phyloP scores from a whole-genome alignment of 495 filamentous ascomycete species.

The Polyplosphaeria fusca region DNA sequence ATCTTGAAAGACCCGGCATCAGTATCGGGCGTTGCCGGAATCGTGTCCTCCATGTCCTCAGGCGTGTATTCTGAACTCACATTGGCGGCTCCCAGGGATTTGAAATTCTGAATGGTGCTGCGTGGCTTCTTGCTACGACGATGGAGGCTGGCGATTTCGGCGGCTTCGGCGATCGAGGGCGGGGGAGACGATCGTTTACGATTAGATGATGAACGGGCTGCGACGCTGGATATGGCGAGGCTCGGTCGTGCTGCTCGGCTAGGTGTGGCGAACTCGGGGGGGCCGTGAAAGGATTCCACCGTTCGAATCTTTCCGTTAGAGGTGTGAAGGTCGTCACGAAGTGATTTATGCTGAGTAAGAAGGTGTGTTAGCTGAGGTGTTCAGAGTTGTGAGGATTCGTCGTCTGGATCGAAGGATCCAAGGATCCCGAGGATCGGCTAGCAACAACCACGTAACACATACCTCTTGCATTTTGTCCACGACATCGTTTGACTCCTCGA shows the following conservation, averaged over 20 bases:
- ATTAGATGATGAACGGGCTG: constrained; percentile 24
- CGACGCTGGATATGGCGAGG: background rate
- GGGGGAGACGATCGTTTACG: constrained; percentile 55
- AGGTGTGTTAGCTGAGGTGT: background rate
- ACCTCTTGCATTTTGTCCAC: constrained; percentile 56
- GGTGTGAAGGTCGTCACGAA: constrained; percentile 13
- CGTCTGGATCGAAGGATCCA: background rate
- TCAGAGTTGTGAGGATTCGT: background rate
- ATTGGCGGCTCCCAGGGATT: background rate
- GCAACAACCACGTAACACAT: constrained; percentile 37
- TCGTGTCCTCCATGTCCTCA: constrained; percentile 26
- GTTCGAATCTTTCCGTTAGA: constrained; percentile 18
- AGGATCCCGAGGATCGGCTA: background rate
- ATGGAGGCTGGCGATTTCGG: constrained; percentile 47
- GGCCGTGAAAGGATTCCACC: constrained; percentile 9
- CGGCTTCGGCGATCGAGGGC: constrained; percentile 58
- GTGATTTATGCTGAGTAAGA: constrained; percentile 14
- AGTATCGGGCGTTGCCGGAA: constrained; percentile 33
- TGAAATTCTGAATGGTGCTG: constrained; percentile 10
- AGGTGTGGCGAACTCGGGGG: constrained; percentile 19
- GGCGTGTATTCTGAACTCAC: constrained; percentile 17
- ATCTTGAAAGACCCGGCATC: constrained; percentile 31
- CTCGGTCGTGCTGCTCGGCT: constrained; percentile 6
- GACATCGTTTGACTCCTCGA: constrained; percentile 65
- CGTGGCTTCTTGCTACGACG: constrained; percentile 41